A percentile compares a stretch with the other conserved stretches of the same genome.
Evolutionary conservation across 1,284 basidiomycete genomes (phyloP).

Genomic region (Hypsizygus ulmarius): DNA sequence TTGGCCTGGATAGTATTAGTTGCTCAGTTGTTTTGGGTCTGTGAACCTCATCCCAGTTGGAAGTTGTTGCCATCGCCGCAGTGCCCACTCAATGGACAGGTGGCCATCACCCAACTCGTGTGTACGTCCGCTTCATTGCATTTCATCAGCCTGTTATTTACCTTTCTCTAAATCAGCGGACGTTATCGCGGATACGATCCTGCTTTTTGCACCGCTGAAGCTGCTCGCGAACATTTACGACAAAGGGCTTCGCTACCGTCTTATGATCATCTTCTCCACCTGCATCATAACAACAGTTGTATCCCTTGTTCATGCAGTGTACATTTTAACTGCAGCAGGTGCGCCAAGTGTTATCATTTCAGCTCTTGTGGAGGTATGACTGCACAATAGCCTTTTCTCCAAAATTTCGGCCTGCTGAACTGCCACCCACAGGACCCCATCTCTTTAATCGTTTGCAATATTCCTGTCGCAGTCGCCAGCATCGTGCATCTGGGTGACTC

Average conservation of each 20-base stretch:
- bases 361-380: constrained; percentile 34
- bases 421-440: constrained; percentile 27
- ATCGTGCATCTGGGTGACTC: constrained; percentile 19
- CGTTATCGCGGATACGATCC: constrained; percentile 32
- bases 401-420: too few species aligned
- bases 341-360: constrained; percentile 32
- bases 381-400: not conserved
- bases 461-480: constrained; percentile 35
- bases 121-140: constrained; percentile 25
- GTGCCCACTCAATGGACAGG: constrained; percentile 33
- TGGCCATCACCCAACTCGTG: constrained; percentile 37
- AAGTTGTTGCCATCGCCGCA: constrained; percentile 32
- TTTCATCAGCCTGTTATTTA: not conserved
- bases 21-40: constrained; percentile 38
- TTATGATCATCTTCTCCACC: constrained; percentile 38
- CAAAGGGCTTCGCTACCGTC: constrained; percentile 29
- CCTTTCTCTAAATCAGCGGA: constrained; percentile 28
- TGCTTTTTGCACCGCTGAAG: constrained; percentile 35
- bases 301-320: constrained; percentile 38
- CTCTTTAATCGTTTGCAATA: constrained; percentile 38
- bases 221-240: constrained; percentile 32
- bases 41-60: constrained; percentile 32
- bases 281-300: constrained; percentile 37
- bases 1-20: constrained; percentile 29
- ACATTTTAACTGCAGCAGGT: constrained; percentile 23